These are phyloP conservation scores for Steccherinum ochraceum DNA, from an alignment of 768 basidiomycete species.

Conservation along the genomic window DNA sequence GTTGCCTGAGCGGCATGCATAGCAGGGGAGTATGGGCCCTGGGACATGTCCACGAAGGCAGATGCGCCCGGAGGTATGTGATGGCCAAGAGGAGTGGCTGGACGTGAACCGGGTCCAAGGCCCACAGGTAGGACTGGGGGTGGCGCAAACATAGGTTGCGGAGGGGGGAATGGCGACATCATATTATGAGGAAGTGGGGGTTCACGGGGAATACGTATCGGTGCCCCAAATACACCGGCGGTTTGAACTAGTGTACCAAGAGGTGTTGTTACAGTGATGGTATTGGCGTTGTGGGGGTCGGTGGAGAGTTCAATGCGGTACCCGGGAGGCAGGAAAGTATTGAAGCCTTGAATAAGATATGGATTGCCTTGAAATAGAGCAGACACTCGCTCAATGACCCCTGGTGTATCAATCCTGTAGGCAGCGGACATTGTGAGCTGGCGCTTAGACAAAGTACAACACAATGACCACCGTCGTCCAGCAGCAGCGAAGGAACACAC, in stretches of 20 bases:
- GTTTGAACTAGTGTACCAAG: slow-evolving; percentile 64
- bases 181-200: slow-evolving; percentile 16
- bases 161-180: slow-evolving; percentile 14
- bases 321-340: slow-evolving; percentile 91
- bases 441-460: neutral
- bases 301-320: slow-evolving; percentile 86
- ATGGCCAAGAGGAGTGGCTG: slow-evolving; percentile 33
- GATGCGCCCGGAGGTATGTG: slow-evolving; percentile 30
- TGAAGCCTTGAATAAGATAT: slow-evolving; percentile 91
- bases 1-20: slow-evolving; percentile 12
- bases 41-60: slow-evolving; percentile 14
- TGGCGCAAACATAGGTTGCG: slow-evolving; percentile 14
- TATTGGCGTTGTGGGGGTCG: slow-evolving; percentile 63
- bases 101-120: slow-evolving; percentile 41
- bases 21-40: slow-evolving; percentile 41
- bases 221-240: slow-evolving; percentile 35
- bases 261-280: slow-evolving; percentile 80
- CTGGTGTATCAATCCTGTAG: slow-evolving; percentile 90
- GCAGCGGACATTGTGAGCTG: no score
- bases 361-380: slow-evolving; percentile 89
- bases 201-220: slow-evolving; percentile 25
- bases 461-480: neutral
- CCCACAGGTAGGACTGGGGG: slow-evolving; percentile 24
- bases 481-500: no score
- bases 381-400: slow-evolving; percentile 94